Evolutionary conservation across 2,329 filamentous ascomycete genomes (phyloP), one percentile per base, ranked within the genome.

Genomic region (Sclerotinia sclerotiorum): DNA sequence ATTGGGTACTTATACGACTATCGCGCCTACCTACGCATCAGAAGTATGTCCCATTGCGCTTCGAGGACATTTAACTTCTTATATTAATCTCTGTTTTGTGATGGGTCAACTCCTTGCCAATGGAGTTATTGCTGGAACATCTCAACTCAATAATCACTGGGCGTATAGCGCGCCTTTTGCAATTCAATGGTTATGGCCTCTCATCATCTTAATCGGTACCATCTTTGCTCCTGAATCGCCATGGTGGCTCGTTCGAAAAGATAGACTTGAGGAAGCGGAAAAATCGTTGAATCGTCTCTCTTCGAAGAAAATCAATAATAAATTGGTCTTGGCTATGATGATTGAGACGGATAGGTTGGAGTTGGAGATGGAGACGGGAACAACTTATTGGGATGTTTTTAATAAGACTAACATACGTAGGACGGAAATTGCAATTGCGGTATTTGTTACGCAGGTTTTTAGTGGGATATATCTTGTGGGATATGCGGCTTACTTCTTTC

Each of bases 391-490:
- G 19, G 83, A 87, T 73, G 84, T 83, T 73, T 87, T 88, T 79
- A 80, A 78, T 48, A 83, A 83, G 7, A 72, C 81, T 42, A 82
- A 88, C 72, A 77, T 83, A 0, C 80, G 83, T n/a, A 79, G 85
- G 24, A 83, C 78, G 82, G 85, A 70, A 85, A 86, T 39, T 74
- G 83, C 70, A 84, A 86, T 74, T 70, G 81, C 81, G 79, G 82
- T 87, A 27, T 88, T 87, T 76, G 82, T 84, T 2, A 82, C 85
- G 42, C 86, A 88, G 77, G 87, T 88, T 72, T 78, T 88, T n/a
- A 84, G 85, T 5, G 86, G 86, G 70, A 88, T 88, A 72, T 79
- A 88, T 58, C 86, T 88, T 69, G 86, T 87, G 73, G 88, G 88
- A 72, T 86, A 88, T 74, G 85, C 86, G 27, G 83, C 85, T 46